Evolutionary conservation across 352 stramenopile species (phyloP), one percentile per base, ranked within the genome.

Genomic region (Globisporangium emineosum): DNA sequence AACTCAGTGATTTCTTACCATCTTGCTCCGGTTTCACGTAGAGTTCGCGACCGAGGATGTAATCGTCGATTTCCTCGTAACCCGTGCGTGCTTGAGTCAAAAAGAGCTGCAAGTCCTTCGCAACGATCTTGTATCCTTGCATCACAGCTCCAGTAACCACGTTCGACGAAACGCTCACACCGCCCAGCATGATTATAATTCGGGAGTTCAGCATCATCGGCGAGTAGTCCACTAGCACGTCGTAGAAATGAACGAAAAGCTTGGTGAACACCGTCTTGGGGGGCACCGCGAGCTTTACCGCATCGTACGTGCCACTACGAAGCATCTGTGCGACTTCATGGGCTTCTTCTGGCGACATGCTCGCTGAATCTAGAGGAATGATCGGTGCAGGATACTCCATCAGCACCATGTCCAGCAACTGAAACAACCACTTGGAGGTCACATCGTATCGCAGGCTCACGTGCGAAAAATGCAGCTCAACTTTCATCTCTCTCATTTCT

Each of bases 201-300:
- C 85, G 77, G 21, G 85, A 93, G 9, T 71, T 69, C 49, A 93
- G 57, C 6, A 70, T 77, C 19, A 73, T 66, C 33, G 88, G 88
- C 12, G 86, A 75, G 52, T 96, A 96, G 66, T 96, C 88, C 6
- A 94, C 66, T 8, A 93, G 63, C 21, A 79, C 80, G 57, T 96
- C 81, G 62, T 94, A 95, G 17, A 93, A 85, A 52, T 92, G 92
- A 30, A 96, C 77, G 42, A 91, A 90, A 0, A 96, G 76, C 69
- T 96, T 96, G 10, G 88, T 96, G 60, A 96, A 96, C 6, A 94
- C 78, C 7, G 86, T 93, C 64, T 94, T 94, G 4, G 78, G 73
- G 0, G 86, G 75, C 5, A 84, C 76, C 5, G 86, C 86, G 13
- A 95, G 68, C 25, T 79, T 83, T 23, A 94, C 79, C 1, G 72